Conservation (phyloP, 495 filamentous ascomycete genomes). For the Aspergillus asperescens region DNA sequence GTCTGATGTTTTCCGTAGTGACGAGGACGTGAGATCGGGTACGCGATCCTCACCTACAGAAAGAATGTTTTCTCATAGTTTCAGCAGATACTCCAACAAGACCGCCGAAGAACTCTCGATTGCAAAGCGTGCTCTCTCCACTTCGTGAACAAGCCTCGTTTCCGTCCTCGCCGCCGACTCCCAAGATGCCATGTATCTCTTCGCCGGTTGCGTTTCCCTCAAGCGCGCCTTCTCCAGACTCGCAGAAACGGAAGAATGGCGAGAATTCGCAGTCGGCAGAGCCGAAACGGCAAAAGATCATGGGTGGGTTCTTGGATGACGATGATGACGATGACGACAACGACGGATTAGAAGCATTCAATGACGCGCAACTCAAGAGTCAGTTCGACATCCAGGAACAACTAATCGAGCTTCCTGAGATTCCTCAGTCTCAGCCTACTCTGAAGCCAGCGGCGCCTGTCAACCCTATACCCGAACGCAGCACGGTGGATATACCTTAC, state of each 20-base stretch:
- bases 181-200: slow-evolving; percentile 58
- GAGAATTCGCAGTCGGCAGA: slow-evolving; percentile 32
- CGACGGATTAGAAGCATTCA: slow-evolving; percentile 13
- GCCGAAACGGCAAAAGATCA: slow-evolving; percentile 35
- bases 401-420: slow-evolving; percentile 17
- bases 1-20: slow-evolving; percentile 58
- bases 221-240: slow-evolving; percentile 46
- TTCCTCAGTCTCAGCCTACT: slow-evolving; percentile 3
- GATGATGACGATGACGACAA: slow-evolving; percentile 43
- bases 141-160: slow-evolving; percentile 18
- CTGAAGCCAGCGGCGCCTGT: neutral
- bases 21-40: slow-evolving; percentile 51
- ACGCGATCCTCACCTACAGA: slow-evolving; percentile 17
- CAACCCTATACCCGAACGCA: slow-evolving; percentile 8
- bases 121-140: slow-evolving; percentile 14
- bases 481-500: slow-evolving; percentile 1
- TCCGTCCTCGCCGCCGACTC: slow-evolving; percentile 30
- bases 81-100: slow-evolving; percentile 40
- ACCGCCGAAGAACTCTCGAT: slow-evolving; percentile 24
- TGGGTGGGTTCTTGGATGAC: slow-evolving; percentile 23
- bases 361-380: slow-evolving; percentile 34
- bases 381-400: slow-evolving; percentile 35
- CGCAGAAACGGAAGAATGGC: slow-evolving; percentile 46
- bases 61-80: slow-evolving; percentile 11
- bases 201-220: slow-evolving; percentile 56